Base-by-base conservation (phyloP, 2,329 filamentous ascomycete species). In the Fonsecaea erecta region DNA sequence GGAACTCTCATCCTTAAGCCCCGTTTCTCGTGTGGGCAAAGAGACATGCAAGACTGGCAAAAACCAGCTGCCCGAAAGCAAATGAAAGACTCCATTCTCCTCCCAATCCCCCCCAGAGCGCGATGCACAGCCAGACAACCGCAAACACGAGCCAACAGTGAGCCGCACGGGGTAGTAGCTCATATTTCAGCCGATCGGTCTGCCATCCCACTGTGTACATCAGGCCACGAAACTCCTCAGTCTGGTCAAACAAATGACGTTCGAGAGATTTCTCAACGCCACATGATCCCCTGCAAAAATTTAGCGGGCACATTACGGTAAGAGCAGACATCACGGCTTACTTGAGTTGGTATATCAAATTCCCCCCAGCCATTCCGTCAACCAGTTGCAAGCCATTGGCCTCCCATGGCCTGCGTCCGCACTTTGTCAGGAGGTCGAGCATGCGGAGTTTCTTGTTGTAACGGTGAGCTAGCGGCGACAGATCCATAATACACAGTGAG, bases 361-460 rank as follows among this genome's bases (percentile, higher is more conserved):
- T 32, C 24, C 9, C 2, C 24, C n/a, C 24, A n/a, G 55, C 55
- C 55, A 58, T 46, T n/a, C 55, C 55, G 46, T 58, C 55, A 1
- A 58, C 14, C 1, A 37, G 7, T 26, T 26, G 3, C 35, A 14
- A 18, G 26, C 55, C 55, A 35, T 58, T 58, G 1, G 55, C 55
- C 37, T 58, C 37, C 21, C 8, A 30, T 2, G 55, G 55, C 9
- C 24, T 30, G 11, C 21, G 28, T 14, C 16, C 55, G 18, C 55
- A 58, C 21, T 58, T 58, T 32, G 55, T 58, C 14, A 58, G 55
- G 24, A 35, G 3, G n/a, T 58, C 55, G n/a, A 46, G 9, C 55
- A 32, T n/a, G n/a, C n/a, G n/a, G n/a, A n/a, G n/a, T n/a, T n/a
- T n/a, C n/a, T n/a, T n/a, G n/a, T n/a, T n/a, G n/a, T n/a, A n/a